Evolutionary conservation across 768 basidiomycete genomes (phyloP).

Genomic region (Imleria badia): DNA sequence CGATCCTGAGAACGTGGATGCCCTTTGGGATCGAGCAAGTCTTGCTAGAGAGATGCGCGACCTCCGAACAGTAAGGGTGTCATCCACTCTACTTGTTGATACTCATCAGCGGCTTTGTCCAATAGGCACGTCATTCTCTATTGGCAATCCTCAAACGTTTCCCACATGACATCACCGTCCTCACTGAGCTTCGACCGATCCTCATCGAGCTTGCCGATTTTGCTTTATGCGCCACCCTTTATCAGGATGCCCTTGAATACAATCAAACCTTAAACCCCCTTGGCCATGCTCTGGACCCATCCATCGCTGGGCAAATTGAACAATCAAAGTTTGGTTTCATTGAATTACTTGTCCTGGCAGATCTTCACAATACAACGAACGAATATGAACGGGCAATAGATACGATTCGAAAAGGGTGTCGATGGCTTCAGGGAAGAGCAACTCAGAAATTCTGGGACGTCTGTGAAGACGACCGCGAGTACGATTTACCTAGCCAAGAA

Average conservation of each 20-base stretch:
- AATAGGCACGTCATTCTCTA: conserved; percentile 29
- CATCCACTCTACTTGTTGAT: neutral
- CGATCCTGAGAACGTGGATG: conserved; percentile 79
- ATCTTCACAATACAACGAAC: conserved; percentile 72
- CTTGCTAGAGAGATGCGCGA: conserved; percentile 78
- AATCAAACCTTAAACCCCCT: conserved; percentile 44
- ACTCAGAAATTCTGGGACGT: conserved; percentile 78
- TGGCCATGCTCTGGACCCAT: conserved; percentile 41
- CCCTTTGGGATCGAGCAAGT: conserved; percentile 86
- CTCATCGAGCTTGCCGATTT: conserved; percentile 63
- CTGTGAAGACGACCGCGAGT: conserved; percentile 88
- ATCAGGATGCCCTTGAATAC: conserved; percentile 72
- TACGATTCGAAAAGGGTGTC: conserved; percentile 68
- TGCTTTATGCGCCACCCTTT: conserved; percentile 59
- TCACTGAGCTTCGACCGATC: conserved; percentile 69
- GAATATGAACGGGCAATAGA: conserved; percentile 67
- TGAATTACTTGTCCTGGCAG: conserved; percentile 82
- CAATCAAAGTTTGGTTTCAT: conserved; percentile 34
- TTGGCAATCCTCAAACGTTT: conserved; percentile 28
- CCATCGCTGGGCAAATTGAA: conserved; percentile 7
- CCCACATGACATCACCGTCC: conserved; percentile 73
- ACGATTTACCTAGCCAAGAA: conserved; percentile 61
- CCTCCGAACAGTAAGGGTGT: conserved; percentile 53
- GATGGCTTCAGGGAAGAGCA: conserved; percentile 89
- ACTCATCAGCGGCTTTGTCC: neutral